Evolutionary conservation across 371 early-diverging fungal species (phyloP).

Genomic region (Mucor indicus): DNA sequence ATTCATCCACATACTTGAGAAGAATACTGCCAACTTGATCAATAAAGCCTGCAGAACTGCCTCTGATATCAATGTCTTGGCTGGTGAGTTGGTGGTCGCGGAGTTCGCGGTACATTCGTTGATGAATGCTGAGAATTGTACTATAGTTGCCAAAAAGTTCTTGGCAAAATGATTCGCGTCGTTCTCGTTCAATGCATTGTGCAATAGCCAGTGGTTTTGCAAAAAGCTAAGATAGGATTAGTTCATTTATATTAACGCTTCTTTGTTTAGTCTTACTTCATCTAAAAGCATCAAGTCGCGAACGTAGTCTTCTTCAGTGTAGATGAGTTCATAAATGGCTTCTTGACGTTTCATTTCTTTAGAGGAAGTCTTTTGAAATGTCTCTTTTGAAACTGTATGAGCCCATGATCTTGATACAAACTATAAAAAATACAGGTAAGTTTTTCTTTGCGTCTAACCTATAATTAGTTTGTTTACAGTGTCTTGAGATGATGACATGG

Average conservation of each 20-base stretch:
- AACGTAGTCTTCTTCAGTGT: slow-evolving; percentile 88
- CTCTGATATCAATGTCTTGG: slow-evolving; percentile 26
- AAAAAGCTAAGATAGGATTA: slow-evolving; percentile 12
- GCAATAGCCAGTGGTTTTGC: slow-evolving; percentile 7
- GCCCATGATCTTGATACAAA: slow-evolving; percentile 50
- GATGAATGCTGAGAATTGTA: slow-evolving; percentile 63
- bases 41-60: slow-evolving; percentile 43
- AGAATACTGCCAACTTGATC: slow-evolving; percentile 79
- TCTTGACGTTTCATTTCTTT: slow-evolving; percentile 88
- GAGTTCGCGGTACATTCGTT: slow-evolving; percentile 59
- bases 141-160: slow-evolving; percentile 74
- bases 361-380: slow-evolving; percentile 66
- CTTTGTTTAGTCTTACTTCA: slow-evolving; percentile 21
- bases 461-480: neutral
- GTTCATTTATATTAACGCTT: slow-evolving; percentile 28
- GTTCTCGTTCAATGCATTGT: slow-evolving; percentile 42
- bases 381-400: slow-evolving; percentile 63
- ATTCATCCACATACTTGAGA: slow-evolving; percentile 54
- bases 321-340: slow-evolving; percentile 87
- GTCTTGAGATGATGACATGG: slow-evolving; percentile 4
- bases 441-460: too few species aligned
- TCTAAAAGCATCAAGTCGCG: slow-evolving; percentile 59
- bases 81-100: slow-evolving; percentile 52
- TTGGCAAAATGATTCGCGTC: slow-evolving; percentile 58
- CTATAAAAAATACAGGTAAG: neutral